Percentiles rank a stretch among this genome's conserved stretches.
Evolutionary conservation across 176 grass and related monocot species (phyloP).

Genomic region (Miscanthus lutarioriparius): DNA sequence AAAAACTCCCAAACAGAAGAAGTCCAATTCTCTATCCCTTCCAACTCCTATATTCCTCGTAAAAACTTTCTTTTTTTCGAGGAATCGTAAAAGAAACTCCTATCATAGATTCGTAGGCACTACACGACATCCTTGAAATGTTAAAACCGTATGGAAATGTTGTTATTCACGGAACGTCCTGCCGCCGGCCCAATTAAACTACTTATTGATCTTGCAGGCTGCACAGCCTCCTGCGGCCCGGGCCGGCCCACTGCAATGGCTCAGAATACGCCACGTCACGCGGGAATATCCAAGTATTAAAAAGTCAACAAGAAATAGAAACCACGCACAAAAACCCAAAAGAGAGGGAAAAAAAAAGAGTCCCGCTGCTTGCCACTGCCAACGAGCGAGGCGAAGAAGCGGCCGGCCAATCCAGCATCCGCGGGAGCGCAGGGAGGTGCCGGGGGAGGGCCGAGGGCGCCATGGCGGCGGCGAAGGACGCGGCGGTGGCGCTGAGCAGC

Average conservation of each 20-base stretch:
- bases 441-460: background rate
- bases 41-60: too few species aligned
- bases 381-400: background rate
- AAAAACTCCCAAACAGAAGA: too few species aligned
- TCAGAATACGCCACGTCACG: background rate
- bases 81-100: too few species aligned
- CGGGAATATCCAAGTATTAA: background rate
- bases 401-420: background rate
- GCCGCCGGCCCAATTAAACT: too few species aligned
- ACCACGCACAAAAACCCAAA: background rate
- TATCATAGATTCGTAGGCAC: too few species aligned
- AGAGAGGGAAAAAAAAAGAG: background rate
- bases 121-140: too few species aligned
- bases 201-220: too few species aligned
- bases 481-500: conserved; percentile 61
- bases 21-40: too few species aligned
- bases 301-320: background rate
- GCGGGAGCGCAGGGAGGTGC: background rate
- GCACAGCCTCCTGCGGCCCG: too few species aligned
- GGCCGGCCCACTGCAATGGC: background rate
- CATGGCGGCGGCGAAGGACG: conserved; percentile 52
- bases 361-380: background rate
- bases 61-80: too few species aligned
- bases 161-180: too few species aligned
- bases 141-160: too few species aligned